Base-by-base conservation (phyloP, 169 alveolate genomes). In the Eimeria necatrix region DNA sequence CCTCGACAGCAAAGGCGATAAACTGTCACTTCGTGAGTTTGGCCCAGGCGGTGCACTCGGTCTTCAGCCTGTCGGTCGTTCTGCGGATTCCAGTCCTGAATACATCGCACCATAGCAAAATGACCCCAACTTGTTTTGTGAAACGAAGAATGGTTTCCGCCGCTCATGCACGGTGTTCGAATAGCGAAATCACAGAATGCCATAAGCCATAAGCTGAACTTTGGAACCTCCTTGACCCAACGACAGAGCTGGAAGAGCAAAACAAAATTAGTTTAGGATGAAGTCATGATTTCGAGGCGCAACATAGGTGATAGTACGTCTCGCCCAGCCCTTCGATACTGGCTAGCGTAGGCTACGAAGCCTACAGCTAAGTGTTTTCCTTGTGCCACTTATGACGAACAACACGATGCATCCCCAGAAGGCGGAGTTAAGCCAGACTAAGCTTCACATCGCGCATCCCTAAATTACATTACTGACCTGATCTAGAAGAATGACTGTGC, bases 401-500 rank as follows among this genome's bases (percentile, higher is more conserved):
- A 32, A 32, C 0, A 0, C 41, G 41, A 2, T 32, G 41, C 41
- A 32, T 32, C 41, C 41, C 41, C 41, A 32, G 41, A 32, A 32
- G 41, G 41, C 2, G 41, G 41, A 32, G 41, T 32, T 0, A 32
- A 32, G 41, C 41, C 41, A 32, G 41, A 0, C 41, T 32, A 32
- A 32, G 41, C 41, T 32, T 32, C 41, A 32, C 41, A 32, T 32
- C 41, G 41, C 41, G 41, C 41, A 32, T 32, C 41, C 41, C 41
- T 32, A 32, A 14, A 3, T 18, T 10, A 14, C 2, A 6, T 20
- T 8, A 0, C 80, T 26, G 53, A 96, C 97, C 96, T 97, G 99
- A 71, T 98, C 99, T 98, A 98, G 98, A 87, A 99, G 98, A 9
- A 99, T 98, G 18, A 99, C 99, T 10, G 99, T 98, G 90, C 99